Percentiles rank a stretch among this genome's conserved stretches.
Evolutionary conservation across 331 rosid genomes (phyloP).

Genomic region (Dryas integrifolia): DNA sequence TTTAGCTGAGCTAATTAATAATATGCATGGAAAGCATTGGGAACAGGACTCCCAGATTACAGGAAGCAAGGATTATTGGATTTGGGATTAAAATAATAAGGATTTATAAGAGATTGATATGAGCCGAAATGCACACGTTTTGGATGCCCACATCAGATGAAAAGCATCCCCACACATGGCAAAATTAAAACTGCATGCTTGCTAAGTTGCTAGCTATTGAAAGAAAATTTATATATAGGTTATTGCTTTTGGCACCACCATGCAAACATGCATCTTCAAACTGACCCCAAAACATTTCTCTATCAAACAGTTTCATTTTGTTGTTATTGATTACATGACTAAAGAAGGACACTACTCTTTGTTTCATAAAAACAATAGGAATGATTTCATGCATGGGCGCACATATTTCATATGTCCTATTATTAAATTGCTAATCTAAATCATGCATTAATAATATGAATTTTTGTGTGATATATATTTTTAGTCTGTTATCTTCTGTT

Average conservation of each 20-base stretch:
- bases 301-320: constrained; percentile 10
- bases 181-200: constrained; percentile 15
- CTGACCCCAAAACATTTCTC: constrained; percentile 2
- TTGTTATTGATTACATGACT: background rate
- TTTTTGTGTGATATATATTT: too few species aligned
- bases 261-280: constrained; percentile 3
- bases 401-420: too few species aligned
- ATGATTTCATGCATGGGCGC: too few species aligned
- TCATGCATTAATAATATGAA: too few species aligned
- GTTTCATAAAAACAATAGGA: too few species aligned
- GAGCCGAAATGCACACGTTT: background rate
- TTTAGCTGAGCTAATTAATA: background rate
- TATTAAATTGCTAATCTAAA: too few species aligned
- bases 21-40: background rate
- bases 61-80: constrained; percentile 5
- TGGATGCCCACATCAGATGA: constrained; percentile 8
- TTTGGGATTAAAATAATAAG: constrained; percentile 6
- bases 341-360: background rate
- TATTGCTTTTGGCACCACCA: constrained; percentile 2
- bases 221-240: background rate
- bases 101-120: background rate
- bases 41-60: constrained; percentile 9
- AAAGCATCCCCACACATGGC: constrained; percentile 1
- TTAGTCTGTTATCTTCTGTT: too few species aligned
- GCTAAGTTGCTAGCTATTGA: constrained; percentile 4